phyloP scores from a whole-genome alignment of 306 rosid genomes.

The Vigna radiata region DNA sequence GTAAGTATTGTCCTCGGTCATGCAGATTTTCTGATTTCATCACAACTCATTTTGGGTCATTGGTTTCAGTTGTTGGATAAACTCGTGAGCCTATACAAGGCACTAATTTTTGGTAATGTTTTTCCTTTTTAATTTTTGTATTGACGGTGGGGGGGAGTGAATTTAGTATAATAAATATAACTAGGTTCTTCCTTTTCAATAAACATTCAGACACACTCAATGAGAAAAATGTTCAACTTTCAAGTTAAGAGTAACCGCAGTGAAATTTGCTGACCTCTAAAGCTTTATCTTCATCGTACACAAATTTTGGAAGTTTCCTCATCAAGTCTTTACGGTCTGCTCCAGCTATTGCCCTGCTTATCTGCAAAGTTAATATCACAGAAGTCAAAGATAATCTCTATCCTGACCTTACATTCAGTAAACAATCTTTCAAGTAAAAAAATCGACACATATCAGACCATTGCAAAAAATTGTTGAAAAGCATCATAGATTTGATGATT shows the following conservation, averaged over 20 bases:
- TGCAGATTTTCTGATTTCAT: not conserved
- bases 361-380: conserved; percentile 43
- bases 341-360: conserved; percentile 65
- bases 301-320: conserved; percentile 73
- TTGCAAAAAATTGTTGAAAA: conserved; percentile 15
- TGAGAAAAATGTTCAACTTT: not conserved
- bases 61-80: not conserved
- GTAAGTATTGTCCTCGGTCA: not conserved
- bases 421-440: conserved; percentile 8
- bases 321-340: conserved; percentile 64
- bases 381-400: conserved; percentile 8
- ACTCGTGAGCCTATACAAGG: not conserved
- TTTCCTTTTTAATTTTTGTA: not conserved
- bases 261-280: conserved; percentile 60
- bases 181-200: not conserved
- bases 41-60: not conserved
- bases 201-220: conserved; percentile 26
- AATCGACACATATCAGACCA: not conserved
- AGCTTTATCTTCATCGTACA: conserved; percentile 73
- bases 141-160: not conserved
- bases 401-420: not conserved
- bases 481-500: not conserved
- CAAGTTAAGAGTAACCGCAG: conserved; percentile 26
- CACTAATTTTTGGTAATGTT: not conserved
- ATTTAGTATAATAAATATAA: not conserved